Evolutionary conservation across 1,139 yeast genomes (phyloP).

Genomic region (Suhomyces anneliseae): DNA sequence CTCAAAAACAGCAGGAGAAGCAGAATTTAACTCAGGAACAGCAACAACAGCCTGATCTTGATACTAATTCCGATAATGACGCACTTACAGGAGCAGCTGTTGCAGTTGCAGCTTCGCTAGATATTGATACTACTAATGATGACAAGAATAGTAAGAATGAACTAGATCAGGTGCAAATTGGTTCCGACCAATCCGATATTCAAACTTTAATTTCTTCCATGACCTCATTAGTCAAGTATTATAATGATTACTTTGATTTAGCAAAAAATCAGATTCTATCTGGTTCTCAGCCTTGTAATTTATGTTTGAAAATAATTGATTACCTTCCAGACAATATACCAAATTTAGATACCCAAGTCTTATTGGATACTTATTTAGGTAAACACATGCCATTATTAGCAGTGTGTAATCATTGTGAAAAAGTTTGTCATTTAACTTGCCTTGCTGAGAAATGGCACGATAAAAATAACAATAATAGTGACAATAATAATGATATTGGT

Average conservation of each 20-base stretch:
- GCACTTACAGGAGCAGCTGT: too few relatives aligned
- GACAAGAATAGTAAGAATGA: too few relatives aligned
- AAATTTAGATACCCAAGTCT: neutral
- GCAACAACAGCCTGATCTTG: too few relatives aligned
- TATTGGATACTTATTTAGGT: neutral
- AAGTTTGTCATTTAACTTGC: constrained; percentile 46
- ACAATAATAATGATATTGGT: too few relatives aligned
- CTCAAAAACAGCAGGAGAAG: neutral
- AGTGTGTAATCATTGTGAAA: constrained; percentile 41
- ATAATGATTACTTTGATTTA: neutral
- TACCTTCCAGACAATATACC: constrained; percentile 26
- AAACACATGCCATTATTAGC: constrained; percentile 23
- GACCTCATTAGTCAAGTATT: neutral
- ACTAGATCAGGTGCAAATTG: neutral
- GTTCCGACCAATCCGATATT: neutral
- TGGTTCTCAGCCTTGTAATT: constrained; percentile 22
- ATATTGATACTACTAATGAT: too few relatives aligned
- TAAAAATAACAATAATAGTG: constrained; percentile 8
- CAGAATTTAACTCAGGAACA: too few relatives aligned
- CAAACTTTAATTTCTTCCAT: neutral
- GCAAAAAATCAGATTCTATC: constrained; percentile 4
- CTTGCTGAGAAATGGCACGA: constrained; percentile 24
- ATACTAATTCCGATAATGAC: too few relatives aligned
- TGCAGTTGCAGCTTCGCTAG: too few relatives aligned
- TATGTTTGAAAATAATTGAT: constrained; percentile 31